Evolutionary conservation across 306 rosid species (phyloP), one percentile per base, ranked within the genome.

Genomic region (Glycyrrhiza uralensis): DNA sequence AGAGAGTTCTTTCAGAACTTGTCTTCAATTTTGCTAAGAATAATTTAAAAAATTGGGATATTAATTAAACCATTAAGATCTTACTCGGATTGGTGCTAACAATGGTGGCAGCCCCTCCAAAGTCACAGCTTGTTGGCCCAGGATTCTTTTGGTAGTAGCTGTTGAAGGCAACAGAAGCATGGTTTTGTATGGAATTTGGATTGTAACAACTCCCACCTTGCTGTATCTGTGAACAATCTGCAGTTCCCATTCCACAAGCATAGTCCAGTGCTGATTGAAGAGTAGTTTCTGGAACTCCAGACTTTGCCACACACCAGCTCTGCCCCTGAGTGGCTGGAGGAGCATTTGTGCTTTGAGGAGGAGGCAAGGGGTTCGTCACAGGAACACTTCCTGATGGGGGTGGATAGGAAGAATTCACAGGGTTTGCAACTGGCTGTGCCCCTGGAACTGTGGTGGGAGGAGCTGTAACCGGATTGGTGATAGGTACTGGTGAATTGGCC

Each of bases 151-250:
- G 90, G 75, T 86, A 94, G 73, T 91, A 94, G 72, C 82, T 78
- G 47, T 94, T 94, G 87, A 94, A 91, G 8, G 97, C 99, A 74
- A 69, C 81, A 29, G 97, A 94, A 63, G 99, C 97, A 72, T 94
- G 99, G 72, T 85, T 91, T 82, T 89, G 89, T 6, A 94, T 26
- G 11, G 89, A 66, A 76, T 71, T 80, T 3, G 99, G 99, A 71
- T 79, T 86, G 66, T 75, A 94, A 80, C 99, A 94, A 58, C 75
- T 84, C 56, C 87, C 95, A 72, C 96, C 79, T 57, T 85, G 97
- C 74, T 91, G 96, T 29, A 94, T 85, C 68, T 84, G 96, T 39
- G 97, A 89, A 54, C 99, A 94, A 29, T 89, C 99, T 2, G 67
- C 78, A 26, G 72, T 66, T 12, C 71, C 76, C 71, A 56, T 74